Conservation (phyloP, 129 eudicot genomes). For the Silybum marianum region DNA sequence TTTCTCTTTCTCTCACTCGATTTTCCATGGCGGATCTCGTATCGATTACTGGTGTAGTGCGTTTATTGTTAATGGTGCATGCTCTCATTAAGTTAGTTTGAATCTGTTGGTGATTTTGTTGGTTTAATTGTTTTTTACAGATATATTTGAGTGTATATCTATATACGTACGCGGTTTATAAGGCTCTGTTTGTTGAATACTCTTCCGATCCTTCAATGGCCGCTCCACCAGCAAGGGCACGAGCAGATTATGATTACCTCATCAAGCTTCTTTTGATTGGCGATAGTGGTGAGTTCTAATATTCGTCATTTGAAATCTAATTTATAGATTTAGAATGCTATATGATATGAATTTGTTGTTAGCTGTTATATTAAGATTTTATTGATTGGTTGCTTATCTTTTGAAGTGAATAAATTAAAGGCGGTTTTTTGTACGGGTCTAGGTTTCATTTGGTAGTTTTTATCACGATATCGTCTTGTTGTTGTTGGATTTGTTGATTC, state of each 20-base stretch:
- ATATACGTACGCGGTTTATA: slow-evolving; percentile 21
- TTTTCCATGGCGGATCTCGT: slow-evolving; percentile 25
- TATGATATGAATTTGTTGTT: neutral
- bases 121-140: slow-evolving; percentile 7
- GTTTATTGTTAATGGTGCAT: slow-evolving; percentile 14
- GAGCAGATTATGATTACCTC: slow-evolving; percentile 84
- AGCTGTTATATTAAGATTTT: neutral
- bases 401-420: neutral
- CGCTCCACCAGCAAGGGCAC: slow-evolving; percentile 76
- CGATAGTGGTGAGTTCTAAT: slow-evolving; percentile 63
- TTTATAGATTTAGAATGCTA: neutral
- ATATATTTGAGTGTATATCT: slow-evolving; percentile 21
- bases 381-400: neutral
- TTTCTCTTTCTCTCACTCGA: neutral
- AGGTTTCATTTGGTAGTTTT: slow-evolving; percentile 18
- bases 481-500: neutral
- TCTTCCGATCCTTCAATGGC: slow-evolving; percentile 54
- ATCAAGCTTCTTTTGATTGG: slow-evolving; percentile 88
- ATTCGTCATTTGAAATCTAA: slow-evolving; percentile 1
- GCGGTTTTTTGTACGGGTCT: slow-evolving; percentile 22
- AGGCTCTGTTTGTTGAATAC: slow-evolving; percentile 20
- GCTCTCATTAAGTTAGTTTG: slow-evolving; percentile 14
- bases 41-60: slow-evolving; percentile 15
- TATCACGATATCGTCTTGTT: neutral
- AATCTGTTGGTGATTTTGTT: slow-evolving; percentile 20